Percentiles rank a stretch among this genome's conserved stretches.
Evolutionary conservation across 2,329 filamentous ascomycete species (phyloP).

Genomic region (Dryadomyces sulphureus): DNA sequence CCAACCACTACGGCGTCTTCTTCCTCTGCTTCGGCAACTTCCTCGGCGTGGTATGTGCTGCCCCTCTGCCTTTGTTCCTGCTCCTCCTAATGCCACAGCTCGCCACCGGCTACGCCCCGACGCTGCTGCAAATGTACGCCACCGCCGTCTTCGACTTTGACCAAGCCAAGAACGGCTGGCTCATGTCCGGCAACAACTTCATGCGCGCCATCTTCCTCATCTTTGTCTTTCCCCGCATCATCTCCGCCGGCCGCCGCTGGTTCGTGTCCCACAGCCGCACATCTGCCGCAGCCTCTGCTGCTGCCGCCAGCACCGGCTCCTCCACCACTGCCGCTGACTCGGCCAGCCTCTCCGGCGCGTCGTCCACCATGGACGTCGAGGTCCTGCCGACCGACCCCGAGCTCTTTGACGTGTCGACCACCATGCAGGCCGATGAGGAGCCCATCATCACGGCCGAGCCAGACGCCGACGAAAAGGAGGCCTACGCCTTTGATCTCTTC

Average conservation of each 20-base stretch:
- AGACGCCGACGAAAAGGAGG: constrained; percentile 22
- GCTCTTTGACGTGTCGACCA: constrained; percentile 25
- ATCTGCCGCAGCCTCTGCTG: neutral
- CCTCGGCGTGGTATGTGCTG: constrained; percentile 38
- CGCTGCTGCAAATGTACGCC: constrained; percentile 45
- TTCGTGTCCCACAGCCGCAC: constrained; percentile 3
- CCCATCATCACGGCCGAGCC: constrained; percentile 18
- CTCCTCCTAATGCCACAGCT: constrained; percentile 22
- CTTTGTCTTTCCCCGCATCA: constrained; percentile 37
- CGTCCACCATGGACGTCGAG: neutral
- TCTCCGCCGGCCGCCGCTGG: constrained; percentile 20
- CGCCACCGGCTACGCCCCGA: constrained; percentile 52
- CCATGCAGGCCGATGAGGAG: constrained; percentile 28
- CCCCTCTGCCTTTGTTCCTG: neutral
- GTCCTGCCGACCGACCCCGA: constrained; percentile 22
- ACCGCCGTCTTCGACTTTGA: constrained; percentile 39
- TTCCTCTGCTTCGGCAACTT: constrained; percentile 53
- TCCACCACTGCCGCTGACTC: neutral
- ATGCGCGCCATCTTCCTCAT: constrained; percentile 41
- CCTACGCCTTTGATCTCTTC: constrained; percentile 48
- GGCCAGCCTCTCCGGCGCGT: neutral
- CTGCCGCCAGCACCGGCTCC: neutral
- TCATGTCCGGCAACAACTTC: constrained; percentile 40
- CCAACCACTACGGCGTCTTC: constrained; percentile 45
- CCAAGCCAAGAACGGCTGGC: constrained; percentile 39